Evolutionary conservation across 2,329 filamentous ascomycete genomes (phyloP).

Genomic region (Curvularia sp.): DNA sequence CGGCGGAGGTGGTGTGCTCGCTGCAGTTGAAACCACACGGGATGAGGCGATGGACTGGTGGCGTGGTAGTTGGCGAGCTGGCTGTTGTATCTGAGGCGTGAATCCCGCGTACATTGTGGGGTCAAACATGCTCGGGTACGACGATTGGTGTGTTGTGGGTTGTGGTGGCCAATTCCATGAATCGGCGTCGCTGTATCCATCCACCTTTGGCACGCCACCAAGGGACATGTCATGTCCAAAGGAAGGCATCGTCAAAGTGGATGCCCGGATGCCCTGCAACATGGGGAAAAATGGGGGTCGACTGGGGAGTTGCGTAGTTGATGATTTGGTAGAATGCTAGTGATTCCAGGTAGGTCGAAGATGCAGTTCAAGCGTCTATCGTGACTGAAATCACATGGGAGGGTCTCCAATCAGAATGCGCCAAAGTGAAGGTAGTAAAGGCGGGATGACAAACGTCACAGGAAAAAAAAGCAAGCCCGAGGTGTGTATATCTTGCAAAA

Average conservation of each 20-base stretch:
- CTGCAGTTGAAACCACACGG: conserved; percentile 33
- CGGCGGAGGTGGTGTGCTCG: conserved; percentile 41
- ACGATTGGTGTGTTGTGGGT: conserved; percentile 31
- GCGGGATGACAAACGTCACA: neutral
- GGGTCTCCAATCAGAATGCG: conserved; percentile 5
- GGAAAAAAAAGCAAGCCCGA: neutral
- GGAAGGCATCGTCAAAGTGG: conserved; percentile 47
- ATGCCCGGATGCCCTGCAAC: conserved; percentile 48
- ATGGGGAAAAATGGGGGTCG: conserved; percentile 33
- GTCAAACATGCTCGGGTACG: conserved; percentile 42
- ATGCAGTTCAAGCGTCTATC: conserved; percentile 2
- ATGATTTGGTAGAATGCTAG: conserved; percentile 6
- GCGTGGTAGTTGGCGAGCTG: conserved; percentile 32
- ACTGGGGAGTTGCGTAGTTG: conserved; percentile 10
- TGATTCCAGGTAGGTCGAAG: neutral
- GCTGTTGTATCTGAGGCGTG: conserved; percentile 28
- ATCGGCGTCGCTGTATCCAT: conserved; percentile 42
- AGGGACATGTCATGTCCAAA: conserved; percentile 47
- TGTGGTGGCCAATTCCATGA: conserved; percentile 44
- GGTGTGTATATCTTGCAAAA: neutral
- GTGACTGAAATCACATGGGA: conserved; percentile 13
- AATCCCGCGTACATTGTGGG: conserved; percentile 42
- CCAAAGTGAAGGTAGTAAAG: neutral
- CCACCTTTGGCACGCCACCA: conserved; percentile 44
- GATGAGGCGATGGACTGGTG: conserved; percentile 45